Conservation (phyloP, 2,329 filamentous ascomycete species). For the Monilinia laxa region DNA sequence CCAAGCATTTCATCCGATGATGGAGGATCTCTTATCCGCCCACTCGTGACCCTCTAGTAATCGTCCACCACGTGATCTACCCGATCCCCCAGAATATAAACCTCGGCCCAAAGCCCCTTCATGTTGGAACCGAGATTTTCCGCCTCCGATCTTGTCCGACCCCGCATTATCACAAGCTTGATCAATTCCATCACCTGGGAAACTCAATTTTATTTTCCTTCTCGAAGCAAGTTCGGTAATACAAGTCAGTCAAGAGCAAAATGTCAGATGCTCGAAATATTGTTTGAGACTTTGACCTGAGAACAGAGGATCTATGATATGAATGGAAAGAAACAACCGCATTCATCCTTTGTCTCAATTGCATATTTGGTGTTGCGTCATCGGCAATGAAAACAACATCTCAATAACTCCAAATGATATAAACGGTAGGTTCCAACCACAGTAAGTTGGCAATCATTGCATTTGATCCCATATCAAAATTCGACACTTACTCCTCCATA, state of each 20-base stretch:
- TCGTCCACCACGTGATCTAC: not conserved
- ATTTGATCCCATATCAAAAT: not conserved
- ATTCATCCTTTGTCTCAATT: slow-evolving; percentile 19
- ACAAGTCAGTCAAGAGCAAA: not conserved
- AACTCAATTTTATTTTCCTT: not conserved
- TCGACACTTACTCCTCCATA: not conserved
- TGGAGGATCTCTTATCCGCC: too few species aligned
- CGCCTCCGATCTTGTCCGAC: slow-evolving; percentile 17
- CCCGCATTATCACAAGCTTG: slow-evolving; percentile 24
- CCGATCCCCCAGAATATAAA: not conserved
- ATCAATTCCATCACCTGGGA: not conserved
- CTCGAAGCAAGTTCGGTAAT: slow-evolving; percentile 8
- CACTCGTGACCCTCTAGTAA: too few species aligned
- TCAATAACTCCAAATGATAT: not conserved
- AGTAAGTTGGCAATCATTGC: not conserved
- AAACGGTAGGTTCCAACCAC: not conserved
- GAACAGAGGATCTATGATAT: slow-evolving; percentile 1
- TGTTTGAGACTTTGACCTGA: not conserved
- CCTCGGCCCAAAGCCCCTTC: slow-evolving; percentile 11
- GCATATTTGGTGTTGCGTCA: not conserved
- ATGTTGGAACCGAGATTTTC: slow-evolving; percentile 13
- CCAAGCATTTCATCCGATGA: not conserved
- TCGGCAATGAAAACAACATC: slow-evolving; percentile 4
- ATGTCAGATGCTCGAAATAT: slow-evolving; percentile 8
- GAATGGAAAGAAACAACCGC: slow-evolving; percentile 2